phyloP scores from a whole-genome alignment of 768 basidiomycete genomes.

The Auricularia sp. region DNA sequence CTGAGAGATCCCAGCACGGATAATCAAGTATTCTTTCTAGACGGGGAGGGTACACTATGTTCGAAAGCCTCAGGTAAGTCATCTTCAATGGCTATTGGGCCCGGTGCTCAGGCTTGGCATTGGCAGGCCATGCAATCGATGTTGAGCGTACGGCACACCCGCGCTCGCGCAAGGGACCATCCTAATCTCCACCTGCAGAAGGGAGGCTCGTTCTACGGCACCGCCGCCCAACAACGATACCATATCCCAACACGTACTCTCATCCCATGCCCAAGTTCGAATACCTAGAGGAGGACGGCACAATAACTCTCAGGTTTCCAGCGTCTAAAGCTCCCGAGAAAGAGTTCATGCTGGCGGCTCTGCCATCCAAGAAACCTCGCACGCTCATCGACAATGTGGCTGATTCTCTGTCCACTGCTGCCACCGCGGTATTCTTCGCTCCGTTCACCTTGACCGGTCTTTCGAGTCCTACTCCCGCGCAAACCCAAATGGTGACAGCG shows the following conservation, averaged over 20 bases:
- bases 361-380: not conserved
- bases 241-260: slow-evolving; percentile 69
- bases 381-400: not conserved
- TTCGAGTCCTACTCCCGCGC: not conserved
- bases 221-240: slow-evolving; percentile 61
- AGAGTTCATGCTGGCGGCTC: not conserved
- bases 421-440: not conserved
- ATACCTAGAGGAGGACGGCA: not conserved
- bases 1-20: slow-evolving; percentile 49
- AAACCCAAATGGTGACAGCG: not conserved
- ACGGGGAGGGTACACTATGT: slow-evolving; percentile 65
- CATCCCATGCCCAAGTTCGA: slow-evolving; percentile 27
- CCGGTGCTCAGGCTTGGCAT: not conserved
- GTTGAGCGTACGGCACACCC: slow-evolving; percentile 44
- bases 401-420: not conserved
- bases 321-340: not conserved
- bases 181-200: slow-evolving; percentile 28
- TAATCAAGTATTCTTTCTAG: slow-evolving; percentile 82
- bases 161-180: not conserved
- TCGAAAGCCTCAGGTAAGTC: slow-evolving; percentile 44
- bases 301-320: not conserved
- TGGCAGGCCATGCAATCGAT: slow-evolving; percentile 65
- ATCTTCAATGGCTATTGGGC: not conserved
- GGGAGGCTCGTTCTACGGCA: slow-evolving; percentile 65
- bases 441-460: not conserved